A percentile compares a stretch with the other conserved stretches of the same genome.
Conservation (phyloP, 306 rosid species). For the Castanopsis chinensis region DNA sequence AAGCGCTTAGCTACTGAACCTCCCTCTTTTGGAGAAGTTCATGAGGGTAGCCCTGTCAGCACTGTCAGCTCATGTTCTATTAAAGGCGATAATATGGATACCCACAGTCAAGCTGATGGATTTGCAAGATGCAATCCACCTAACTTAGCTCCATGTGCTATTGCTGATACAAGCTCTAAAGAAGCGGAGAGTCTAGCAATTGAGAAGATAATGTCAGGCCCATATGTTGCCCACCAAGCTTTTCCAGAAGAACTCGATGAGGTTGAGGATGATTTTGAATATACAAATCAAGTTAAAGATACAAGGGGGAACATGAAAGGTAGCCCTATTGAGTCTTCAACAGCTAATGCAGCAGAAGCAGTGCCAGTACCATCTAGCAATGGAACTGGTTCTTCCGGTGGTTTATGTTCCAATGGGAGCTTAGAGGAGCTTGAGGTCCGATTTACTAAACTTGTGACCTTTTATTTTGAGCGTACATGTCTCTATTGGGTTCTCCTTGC, state of each 20-base stretch:
- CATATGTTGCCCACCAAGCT: constrained; percentile 48
- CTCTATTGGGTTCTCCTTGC: neutral
- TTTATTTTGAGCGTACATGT: neutral
- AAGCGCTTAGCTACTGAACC: constrained; percentile 34
- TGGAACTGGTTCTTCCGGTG: constrained; percentile 33
- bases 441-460: constrained; percentile 16
- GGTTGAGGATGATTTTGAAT: constrained; percentile 61
- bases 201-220: constrained; percentile 63
- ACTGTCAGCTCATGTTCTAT: constrained; percentile 39
- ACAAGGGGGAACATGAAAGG: constrained; percentile 23
- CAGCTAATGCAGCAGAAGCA: constrained; percentile 30
- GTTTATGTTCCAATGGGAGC: constrained; percentile 38
- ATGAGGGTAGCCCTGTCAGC: constrained; percentile 46
- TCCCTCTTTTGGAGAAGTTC: constrained; percentile 37
- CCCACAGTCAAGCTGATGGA: constrained; percentile 42
- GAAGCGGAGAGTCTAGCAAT: constrained; percentile 74
- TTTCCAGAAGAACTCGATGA: constrained; percentile 65
- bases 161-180: constrained; percentile 39
- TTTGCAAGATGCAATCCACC: constrained; percentile 26
- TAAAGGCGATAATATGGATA: constrained; percentile 42
- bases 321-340: constrained; percentile 35
- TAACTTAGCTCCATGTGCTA: constrained; percentile 12
- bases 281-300: constrained; percentile 47
- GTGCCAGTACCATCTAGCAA: constrained; percentile 28
- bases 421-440: constrained; percentile 94